Evolutionary conservation across 1,284 basidiomycete species (phyloP), one percentile per base, ranked within the genome.

Genomic region (Rhodotorula sp.): DNA sequence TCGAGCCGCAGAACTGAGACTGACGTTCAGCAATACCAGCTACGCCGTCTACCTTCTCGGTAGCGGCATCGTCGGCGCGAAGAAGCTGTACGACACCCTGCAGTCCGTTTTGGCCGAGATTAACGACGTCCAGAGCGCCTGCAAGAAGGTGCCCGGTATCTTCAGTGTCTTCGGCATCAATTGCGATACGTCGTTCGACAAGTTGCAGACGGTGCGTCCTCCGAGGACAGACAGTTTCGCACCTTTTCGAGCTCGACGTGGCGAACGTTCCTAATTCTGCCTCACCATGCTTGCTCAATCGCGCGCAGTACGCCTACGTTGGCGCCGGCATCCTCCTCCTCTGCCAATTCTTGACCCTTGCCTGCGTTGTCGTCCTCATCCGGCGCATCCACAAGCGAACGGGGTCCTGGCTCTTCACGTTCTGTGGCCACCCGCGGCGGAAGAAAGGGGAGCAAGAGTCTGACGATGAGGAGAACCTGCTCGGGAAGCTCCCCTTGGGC

Each of bases 321-420:
- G 68, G 51, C 24, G 61, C 44, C 20, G 61, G 24, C n/a, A 29
- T 57, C 32, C 22, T 64, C 56, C 34, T 52, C 27, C 48, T 64
- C 36, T 48, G 62, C 47, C 59, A 64, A 22, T 32, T 22, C 27
- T 51, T 61, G 47, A 70, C 64, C n/a, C 49, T 66, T 24, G 39
- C 64, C 61, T 70, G 68, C 53, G 34, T 52, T 36, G 15, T 60
- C 48, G 3, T 59, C 46, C 51, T 66, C 44, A 60, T 70, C 39
- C 57, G 34, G 0, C 53, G 54, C 9, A 67, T 63, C 36, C 54
- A 70, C 47, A 48, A 44, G 10, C 44, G 66, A 17, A 70, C 64
- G 1, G 56, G 58, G 27, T 24, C 48, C 24, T 66, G 32, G 27
- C 22, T 66, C 29, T 66, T 66, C 54, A 70, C 68, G 8, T 60